A percentile compares a stretch with the other conserved stretches of the same genome.
Evolutionary conservation across 225 moss, liverwort and hornwort genomes (phyloP).

Genomic region (Takakia lepidozioides): DNA sequence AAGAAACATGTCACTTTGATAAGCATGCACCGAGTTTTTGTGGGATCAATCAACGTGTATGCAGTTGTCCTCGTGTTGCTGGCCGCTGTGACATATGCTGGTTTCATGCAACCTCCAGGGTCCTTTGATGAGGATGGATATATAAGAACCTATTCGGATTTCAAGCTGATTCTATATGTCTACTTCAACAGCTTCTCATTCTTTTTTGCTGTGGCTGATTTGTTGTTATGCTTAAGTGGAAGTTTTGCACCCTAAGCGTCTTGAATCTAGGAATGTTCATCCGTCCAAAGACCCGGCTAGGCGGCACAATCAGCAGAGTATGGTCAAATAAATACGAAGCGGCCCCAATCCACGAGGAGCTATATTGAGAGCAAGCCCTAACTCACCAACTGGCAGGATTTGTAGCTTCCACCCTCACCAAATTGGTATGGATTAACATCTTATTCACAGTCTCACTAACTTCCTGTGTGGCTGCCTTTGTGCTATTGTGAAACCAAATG

Average conservation of each 20-base stretch:
- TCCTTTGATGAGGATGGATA: not conserved
- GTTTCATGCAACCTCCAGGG: slow-evolving; percentile 29
- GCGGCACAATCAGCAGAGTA: not conserved
- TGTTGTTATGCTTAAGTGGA: slow-evolving; percentile 20
- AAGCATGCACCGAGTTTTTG: slow-evolving; percentile 26
- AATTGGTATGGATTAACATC: slow-evolving; percentile 21
- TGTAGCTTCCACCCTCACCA: slow-evolving; percentile 24
- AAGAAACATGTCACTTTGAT: slow-evolving; percentile 19
- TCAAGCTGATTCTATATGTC: slow-evolving; percentile 7
- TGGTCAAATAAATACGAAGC: no score
- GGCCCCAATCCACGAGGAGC: not conserved
- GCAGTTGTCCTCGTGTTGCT: slow-evolving; percentile 32
- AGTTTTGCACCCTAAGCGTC: slow-evolving; percentile 13
- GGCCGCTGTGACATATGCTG: slow-evolving; percentile 20
- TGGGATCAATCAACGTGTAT: slow-evolving; percentile 26
- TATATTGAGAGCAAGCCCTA: slow-evolving; percentile 12
- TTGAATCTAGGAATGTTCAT: slow-evolving; percentile 1
- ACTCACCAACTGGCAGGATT: slow-evolving; percentile 18
- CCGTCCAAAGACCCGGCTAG: not conserved
- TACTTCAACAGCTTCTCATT: slow-evolving; percentile 27
- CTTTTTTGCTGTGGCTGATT: slow-evolving; percentile 22
- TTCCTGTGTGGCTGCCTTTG: slow-evolving; percentile 19
- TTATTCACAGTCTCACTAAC: slow-evolving; percentile 20
- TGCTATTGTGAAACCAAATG: slow-evolving; percentile 16
- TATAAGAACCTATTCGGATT: not conserved